Conservation (phyloP, 169 alveolate species). For the Plasmodium vinckei region DNA sequence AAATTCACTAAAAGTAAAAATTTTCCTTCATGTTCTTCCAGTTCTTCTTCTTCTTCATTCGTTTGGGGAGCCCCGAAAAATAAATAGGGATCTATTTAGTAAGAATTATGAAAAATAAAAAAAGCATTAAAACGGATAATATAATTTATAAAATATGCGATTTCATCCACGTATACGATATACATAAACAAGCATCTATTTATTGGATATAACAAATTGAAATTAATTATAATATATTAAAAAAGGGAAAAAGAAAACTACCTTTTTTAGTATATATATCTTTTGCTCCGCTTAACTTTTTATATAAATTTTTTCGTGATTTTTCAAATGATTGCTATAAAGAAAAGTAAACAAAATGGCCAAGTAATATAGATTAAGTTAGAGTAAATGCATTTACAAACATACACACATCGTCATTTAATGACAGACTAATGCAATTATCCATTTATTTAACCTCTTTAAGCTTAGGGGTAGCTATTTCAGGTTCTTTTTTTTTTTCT, state of each 20-base stretch:
- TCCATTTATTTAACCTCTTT: constrained; percentile 46
- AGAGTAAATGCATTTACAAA: background rate
- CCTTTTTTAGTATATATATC: constrained; percentile 60
- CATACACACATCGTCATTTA: background rate
- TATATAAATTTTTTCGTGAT: constrained; percentile 61
- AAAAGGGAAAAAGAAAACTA: background rate
- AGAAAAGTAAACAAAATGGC: background rate
- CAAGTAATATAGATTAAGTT: background rate
- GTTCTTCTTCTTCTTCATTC: constrained; percentile 28
- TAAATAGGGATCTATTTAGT: constrained; percentile 46
- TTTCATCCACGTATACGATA: no score
- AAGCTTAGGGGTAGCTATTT: constrained; percentile 27
- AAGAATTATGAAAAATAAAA: background rate
- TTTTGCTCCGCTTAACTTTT: constrained; percentile 58
- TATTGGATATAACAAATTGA: no score
- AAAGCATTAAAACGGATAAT: background rate
- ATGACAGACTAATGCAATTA: background rate
- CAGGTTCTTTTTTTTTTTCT: constrained; percentile 71
- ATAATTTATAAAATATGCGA: background rate
- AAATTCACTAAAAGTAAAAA: constrained; percentile 41
- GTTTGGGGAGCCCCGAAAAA: constrained; percentile 70
- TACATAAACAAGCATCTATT: no score
- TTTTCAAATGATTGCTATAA: constrained; percentile 55
- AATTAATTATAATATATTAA: no score
- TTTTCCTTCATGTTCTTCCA: constrained; percentile 13